These are phyloP conservation scores for Moringa oleifera DNA, from an alignment of 345 rosid genomes.

Conservation along the genomic window DNA sequence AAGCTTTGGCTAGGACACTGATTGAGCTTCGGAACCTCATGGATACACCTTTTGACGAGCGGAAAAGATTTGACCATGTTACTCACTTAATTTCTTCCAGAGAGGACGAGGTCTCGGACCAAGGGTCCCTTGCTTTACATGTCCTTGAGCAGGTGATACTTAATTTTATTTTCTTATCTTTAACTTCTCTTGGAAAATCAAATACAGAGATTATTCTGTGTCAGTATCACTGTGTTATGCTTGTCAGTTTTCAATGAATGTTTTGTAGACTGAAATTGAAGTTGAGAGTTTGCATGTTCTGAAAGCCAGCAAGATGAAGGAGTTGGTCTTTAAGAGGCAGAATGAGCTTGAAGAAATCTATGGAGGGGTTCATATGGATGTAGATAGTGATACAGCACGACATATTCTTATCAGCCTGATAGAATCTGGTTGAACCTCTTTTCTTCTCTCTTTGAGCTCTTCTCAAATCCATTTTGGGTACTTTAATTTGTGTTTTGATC, in stretches of 20 bases:
- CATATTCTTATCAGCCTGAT: constrained; percentile 49
- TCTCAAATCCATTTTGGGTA: too few species aligned
- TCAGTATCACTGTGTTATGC: neutral
- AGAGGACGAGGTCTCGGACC: constrained; percentile 42
- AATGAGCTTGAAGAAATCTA: constrained; percentile 76
- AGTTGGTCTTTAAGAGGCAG: constrained; percentile 77
- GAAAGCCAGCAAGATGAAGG: constrained; percentile 82
- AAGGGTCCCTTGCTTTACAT: constrained; percentile 58
- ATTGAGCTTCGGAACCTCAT: constrained; percentile 70
- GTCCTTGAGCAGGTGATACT: constrained; percentile 62
- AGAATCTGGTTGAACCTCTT: constrained; percentile 52
- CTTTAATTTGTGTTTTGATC: neutral
- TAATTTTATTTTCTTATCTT: constrained; percentile 5
- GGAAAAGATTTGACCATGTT: constrained; percentile 45
- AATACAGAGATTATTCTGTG: constrained; percentile 4
- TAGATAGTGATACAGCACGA: constrained; percentile 64
- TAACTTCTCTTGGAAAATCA: neutral
- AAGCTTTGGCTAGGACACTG: constrained; percentile 57
- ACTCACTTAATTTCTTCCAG: constrained; percentile 37
- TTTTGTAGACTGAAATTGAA: constrained; percentile 55
- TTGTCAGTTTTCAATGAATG: constrained; percentile 1
- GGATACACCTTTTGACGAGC: constrained; percentile 59
- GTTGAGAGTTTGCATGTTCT: constrained; percentile 56
- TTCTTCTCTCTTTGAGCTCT: constrained; percentile 3
- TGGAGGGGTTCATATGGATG: constrained; percentile 63